These are phyloP conservation scores for Candida buenavistaensis DNA, from an alignment of 1,139 yeast species.

Conservation along the genomic window DNA sequence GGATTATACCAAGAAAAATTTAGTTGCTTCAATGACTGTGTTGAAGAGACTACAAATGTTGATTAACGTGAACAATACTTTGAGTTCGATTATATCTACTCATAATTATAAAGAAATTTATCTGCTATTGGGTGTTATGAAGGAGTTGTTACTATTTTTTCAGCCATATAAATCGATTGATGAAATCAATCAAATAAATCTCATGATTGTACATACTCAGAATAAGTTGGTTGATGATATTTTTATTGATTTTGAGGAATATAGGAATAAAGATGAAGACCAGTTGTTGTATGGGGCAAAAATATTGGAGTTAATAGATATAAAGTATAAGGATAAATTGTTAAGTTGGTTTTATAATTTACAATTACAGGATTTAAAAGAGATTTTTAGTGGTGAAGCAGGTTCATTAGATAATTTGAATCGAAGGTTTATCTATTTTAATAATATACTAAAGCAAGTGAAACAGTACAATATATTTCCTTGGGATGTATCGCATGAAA, in stretches of 20 bases:
- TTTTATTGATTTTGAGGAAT: conserved; percentile 67
- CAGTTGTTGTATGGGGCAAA: conserved; percentile 63
- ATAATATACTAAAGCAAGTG: conserved; percentile 64
- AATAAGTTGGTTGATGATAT: conserved; percentile 69
- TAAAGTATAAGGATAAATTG: conserved; percentile 59
- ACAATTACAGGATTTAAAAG: conserved; percentile 70
- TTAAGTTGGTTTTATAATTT: conserved; percentile 73
- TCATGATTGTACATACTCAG: conserved; percentile 63
- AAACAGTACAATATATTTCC: conserved; percentile 63
- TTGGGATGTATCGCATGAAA: conserved; percentile 70
- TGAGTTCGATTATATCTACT: conserved; percentile 46
- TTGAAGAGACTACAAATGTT: conserved; percentile 86
- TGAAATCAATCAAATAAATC: conserved; percentile 72
- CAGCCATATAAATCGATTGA: conserved; percentile 81
- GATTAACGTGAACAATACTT: conserved; percentile 70
- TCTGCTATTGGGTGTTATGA: conserved; percentile 70
- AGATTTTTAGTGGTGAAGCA: conserved; percentile 89
- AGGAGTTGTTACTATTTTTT: conserved; percentile 75
- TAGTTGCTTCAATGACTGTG: conserved; percentile 81
- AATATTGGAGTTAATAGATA: conserved; percentile 67
- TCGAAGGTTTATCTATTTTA: conserved; percentile 79
- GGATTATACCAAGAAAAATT: conserved; percentile 79
- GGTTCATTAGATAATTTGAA: conserved; percentile 86
- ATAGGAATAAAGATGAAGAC: conserved; percentile 18
- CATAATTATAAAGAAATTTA: conserved; percentile 66